Base-by-base conservation (phyloP, 2,329 filamentous ascomycete genomes). In the Paraphoma chrysanthemicola region DNA sequence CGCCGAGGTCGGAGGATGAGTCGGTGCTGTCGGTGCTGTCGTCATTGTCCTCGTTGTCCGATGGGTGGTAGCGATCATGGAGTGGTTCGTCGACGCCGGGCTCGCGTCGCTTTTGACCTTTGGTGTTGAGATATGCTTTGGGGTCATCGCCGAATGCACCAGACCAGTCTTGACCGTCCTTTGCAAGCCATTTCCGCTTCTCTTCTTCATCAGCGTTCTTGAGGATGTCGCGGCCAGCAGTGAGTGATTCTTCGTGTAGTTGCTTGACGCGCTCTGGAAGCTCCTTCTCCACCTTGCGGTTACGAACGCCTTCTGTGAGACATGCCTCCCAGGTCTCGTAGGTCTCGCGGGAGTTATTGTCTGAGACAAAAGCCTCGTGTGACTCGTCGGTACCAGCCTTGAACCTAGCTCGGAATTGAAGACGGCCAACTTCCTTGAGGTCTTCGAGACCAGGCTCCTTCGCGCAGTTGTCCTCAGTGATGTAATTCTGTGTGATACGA, bases 291-390 rank as follows among this genome's bases (percentile, higher is more conserved):
- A 97, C 92, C 29, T 87, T 84, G 53, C 88, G 85, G 12, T 83
- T 78, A 2, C 95, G 87, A 0, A 97, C 91, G 11, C 94, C 94
- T 75, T 98, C 93, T 0, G 92, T 88, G 41, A 90, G 86, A 74
- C 94, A 97, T 0, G 93, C 91, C 76, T 97, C 93, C 92, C 93
- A 98, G 0, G 90, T 91, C 79, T 98, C 94, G 62, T 92, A 96
- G 0, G 93, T 97, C 80, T 98, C 95, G 31, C 94, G 89, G 1
- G 90, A 89, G 72, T 96, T 88, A 69, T 96, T 97, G 75, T 96
- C 91, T 46, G 88, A 86, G 18, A 97, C 88, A 66, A 97, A 97
- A 1, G 83, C 83, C 63, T 91, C 85, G 72, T 98, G 95, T 16
- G 92, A 90, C 51, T 91, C 87, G 73, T 97, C 93, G 47, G 92